Conservation (phyloP, 345 rosid species). For the Conringia planisiliqua region DNA sequence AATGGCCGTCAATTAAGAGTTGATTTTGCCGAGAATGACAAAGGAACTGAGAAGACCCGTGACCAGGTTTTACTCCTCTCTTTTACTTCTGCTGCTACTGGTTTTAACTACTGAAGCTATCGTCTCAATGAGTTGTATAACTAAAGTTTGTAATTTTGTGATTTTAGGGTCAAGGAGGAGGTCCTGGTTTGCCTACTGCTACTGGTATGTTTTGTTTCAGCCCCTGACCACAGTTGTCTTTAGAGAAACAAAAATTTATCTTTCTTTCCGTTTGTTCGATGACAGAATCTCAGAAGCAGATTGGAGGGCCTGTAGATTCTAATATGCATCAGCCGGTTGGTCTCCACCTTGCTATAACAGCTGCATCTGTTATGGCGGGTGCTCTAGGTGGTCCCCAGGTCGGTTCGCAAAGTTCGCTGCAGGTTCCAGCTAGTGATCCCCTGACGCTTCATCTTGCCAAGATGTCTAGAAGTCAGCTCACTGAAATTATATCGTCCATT, state of each 20-base stretch:
- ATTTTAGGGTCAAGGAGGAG: conserved; percentile 92
- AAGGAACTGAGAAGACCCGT: conserved; percentile 69
- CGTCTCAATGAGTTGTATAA: conserved; percentile 5
- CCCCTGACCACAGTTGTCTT: background rate
- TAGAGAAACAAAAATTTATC: background rate
- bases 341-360: conserved; percentile 69
- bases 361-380: conserved; percentile 74
- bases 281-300: conserved; percentile 59
- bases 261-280: conserved; percentile 10
- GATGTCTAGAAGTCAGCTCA: conserved; percentile 84
- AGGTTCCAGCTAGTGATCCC: conserved; percentile 68
- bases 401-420: conserved; percentile 46
- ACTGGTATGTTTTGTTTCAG: conserved; percentile 43
- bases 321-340: conserved; percentile 76
- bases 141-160: conserved; percentile 11
- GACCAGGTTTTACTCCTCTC: conserved; percentile 56
- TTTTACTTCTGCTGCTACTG: background rate
- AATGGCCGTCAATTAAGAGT: conserved; percentile 96
- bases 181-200: conserved; percentile 64
- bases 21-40: conserved; percentile 99
- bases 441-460: conserved; percentile 85
- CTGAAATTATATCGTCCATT: conserved; percentile 67
- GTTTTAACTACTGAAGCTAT: background rate
- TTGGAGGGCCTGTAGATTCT: conserved; percentile 57
- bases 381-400: conserved; percentile 74